A percentile compares a stretch with the other conserved stretches of the same genome.
These are phyloP conservation scores for Cordia subcordata DNA, from an alignment of 257 asterid genomes.

Conservation along the genomic window DNA sequence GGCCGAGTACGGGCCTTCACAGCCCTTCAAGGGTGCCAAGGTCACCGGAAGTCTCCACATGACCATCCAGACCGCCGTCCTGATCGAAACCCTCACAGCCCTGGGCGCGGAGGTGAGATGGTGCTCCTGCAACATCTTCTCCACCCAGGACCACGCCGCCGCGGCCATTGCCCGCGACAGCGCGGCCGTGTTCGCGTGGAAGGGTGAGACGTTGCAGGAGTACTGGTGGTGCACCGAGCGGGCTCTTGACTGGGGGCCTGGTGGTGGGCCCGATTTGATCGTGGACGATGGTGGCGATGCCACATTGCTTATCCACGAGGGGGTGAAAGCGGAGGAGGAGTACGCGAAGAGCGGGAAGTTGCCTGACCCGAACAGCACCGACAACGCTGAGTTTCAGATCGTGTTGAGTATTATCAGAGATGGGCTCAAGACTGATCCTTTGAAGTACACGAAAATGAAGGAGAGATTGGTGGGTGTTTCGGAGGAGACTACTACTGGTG, in stretches of 20 bases:
- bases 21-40: conserved; percentile 13
- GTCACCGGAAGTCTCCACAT: conserved; percentile 16
- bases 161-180: conserved; percentile 14
- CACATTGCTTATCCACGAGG: conserved; percentile 16
- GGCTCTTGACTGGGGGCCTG: conserved; percentile 13
- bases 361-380: conserved; percentile 18
- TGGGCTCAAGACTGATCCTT: conserved; percentile 7
- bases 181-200: conserved; percentile 16
- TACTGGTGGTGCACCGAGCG: conserved; percentile 21
- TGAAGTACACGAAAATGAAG: conserved; percentile 15
- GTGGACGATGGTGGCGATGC: conserved; percentile 21
- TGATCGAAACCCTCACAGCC: conserved; percentile 10
- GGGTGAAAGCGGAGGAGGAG: conserved; percentile 20
- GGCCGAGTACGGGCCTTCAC: conserved; percentile 12
- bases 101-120: conserved; percentile 10
- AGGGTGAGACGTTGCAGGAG: conserved; percentile 16
- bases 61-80: conserved; percentile 15
- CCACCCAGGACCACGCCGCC: conserved; percentile 17
- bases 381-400: conserved; percentile 19
- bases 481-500: conserved; percentile 14
- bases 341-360: conserved; percentile 12
- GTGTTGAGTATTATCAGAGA: conserved; percentile 16
- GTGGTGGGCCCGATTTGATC: conserved; percentile 15
- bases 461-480: conserved; percentile 12
- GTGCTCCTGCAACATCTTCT: conserved; percentile 19